Base-by-base conservation (phyloP, 2,329 filamentous ascomycete species). In the Epichloe glyceriae region DNA sequence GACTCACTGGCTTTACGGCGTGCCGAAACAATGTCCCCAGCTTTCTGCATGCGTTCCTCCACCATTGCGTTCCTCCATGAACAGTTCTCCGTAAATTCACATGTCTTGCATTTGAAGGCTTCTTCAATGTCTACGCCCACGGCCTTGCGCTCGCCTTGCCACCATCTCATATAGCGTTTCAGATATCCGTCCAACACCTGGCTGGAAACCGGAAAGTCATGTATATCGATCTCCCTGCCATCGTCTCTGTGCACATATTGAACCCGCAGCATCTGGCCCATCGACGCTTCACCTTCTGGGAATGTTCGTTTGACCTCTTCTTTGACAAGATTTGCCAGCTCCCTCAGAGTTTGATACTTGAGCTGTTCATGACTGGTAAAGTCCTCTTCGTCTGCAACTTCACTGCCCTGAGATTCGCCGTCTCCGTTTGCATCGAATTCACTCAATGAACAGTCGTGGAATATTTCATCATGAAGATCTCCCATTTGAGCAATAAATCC, bases 31-130 rank as follows among this genome's bases (percentile, higher is more conserved):
- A 14, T 37, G 35, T 37, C 26, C 10, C 15, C 34, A 11, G 52
- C 50, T 20, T 50, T 46, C 22, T 42, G 38, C 22, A 52, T 26
- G 1, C 38, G 43, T 14, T 45, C 80, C 53, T 80, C 74, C 50
- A 90, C 80, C 66, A 86, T 83, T 11, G 73, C 73, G 58, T 76
- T 73, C 38, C 90, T 74, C 91, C 91, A 97, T 12, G 77, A 75
- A 64, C 91, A 97, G 2, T 72, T 74, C 2, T 87, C 82, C 0
- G 76, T 79, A 64, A 96, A 96, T 57, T 95, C 88, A 61, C 91
- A 97, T 22, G 75, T 80, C 19, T 80, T 72, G 63, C 91, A 97
- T 65, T 96, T 97, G 68, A 85, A 95, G 0, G 88, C 86, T 58
- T 96, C 90, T 60, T 90, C 83, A 6, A 94, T 76, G 6, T 79